Conservation (phyloP, 2,329 filamentous ascomycete genomes). For the Arthrobotrys conoides region DNA sequence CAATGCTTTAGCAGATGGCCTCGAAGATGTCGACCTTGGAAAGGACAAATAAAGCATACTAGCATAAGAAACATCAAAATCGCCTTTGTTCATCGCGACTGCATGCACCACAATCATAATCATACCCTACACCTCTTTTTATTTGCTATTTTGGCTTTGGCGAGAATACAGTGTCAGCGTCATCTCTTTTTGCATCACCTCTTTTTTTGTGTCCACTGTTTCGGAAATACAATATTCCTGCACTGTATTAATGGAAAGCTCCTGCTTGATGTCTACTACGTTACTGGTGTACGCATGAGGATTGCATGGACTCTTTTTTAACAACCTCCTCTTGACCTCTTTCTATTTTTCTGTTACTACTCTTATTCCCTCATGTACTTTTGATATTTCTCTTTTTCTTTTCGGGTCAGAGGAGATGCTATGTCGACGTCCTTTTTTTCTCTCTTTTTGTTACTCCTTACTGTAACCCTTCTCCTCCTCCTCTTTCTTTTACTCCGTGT, state of each 20-base stretch:
- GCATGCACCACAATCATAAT: slow-evolving; percentile 10
- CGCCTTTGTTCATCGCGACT: slow-evolving; percentile 14
- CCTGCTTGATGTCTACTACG: slow-evolving; percentile 42
- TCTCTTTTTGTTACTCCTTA: neutral
- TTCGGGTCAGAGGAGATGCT: slow-evolving; percentile 11
- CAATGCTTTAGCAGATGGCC: slow-evolving; percentile 39
- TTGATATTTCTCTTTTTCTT: slow-evolving; percentile 18
- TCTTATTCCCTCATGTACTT: neutral
- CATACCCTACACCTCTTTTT: slow-evolving; percentile 35
- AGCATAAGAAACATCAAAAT: slow-evolving; percentile 7
- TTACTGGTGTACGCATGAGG: slow-evolving; percentile 55
- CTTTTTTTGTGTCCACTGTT: slow-evolving; percentile 12
- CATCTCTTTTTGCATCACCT: slow-evolving; percentile 27
- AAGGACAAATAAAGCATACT: slow-evolving; percentile 55
- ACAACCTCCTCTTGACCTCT: neutral
- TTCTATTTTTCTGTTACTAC: neutral
- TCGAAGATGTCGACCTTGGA: slow-evolving; percentile 57
- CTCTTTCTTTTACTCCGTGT: neutral
- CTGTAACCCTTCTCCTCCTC: neutral
- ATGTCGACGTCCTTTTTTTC: slow-evolving; percentile 7
- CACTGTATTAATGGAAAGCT: slow-evolving; percentile 59
- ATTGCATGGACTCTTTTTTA: slow-evolving; percentile 45
- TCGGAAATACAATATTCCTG: slow-evolving; percentile 20
- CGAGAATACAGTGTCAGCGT: slow-evolving; percentile 60
- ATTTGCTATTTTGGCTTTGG: slow-evolving; percentile 35